phyloP scores from a whole-genome alignment of 306 rosid genomes.

The Luffa aegyptiaca region DNA sequence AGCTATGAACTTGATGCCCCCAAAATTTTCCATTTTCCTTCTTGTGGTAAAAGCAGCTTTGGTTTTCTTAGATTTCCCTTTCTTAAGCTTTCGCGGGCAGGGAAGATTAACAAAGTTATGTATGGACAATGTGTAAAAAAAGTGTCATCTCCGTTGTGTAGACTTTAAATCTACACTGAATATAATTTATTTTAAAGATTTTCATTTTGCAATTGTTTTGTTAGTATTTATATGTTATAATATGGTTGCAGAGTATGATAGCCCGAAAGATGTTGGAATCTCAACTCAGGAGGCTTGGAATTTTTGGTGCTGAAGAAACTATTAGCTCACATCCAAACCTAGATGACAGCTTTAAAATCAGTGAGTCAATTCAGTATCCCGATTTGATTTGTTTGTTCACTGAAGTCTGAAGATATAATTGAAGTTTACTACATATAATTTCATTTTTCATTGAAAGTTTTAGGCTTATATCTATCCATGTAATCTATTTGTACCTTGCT shows the following conservation, averaged over 20 bases:
- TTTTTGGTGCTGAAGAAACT: slow-evolving; percentile 94
- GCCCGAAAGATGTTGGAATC: slow-evolving; percentile 75
- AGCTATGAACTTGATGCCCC: neutral
- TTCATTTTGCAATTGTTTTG: neutral
- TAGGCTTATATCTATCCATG: slow-evolving; percentile 6
- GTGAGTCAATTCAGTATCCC: slow-evolving; percentile 39
- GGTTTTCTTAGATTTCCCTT: neutral
- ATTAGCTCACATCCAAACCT: slow-evolving; percentile 83
- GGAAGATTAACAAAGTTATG: neutral
- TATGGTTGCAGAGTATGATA: slow-evolving; percentile 80
- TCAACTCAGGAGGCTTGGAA: slow-evolving; percentile 91
- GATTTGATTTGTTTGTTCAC: slow-evolving; percentile 9
- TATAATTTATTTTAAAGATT: neutral
- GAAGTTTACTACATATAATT: neutral
- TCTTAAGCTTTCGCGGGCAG: neutral
- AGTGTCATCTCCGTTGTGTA: neutral
- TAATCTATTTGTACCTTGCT: slow-evolving; percentile 7
- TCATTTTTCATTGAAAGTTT: neutral
- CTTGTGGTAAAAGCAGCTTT: neutral
- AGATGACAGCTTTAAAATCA: slow-evolving; percentile 65
- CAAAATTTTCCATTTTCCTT: neutral
- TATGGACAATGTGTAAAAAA: neutral
- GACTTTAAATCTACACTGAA: neutral
- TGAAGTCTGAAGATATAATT: neutral
- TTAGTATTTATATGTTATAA: neutral